phyloP scores from a whole-genome alignment of 2,329 filamentous ascomycete species.

The Exophiala sideris region DNA sequence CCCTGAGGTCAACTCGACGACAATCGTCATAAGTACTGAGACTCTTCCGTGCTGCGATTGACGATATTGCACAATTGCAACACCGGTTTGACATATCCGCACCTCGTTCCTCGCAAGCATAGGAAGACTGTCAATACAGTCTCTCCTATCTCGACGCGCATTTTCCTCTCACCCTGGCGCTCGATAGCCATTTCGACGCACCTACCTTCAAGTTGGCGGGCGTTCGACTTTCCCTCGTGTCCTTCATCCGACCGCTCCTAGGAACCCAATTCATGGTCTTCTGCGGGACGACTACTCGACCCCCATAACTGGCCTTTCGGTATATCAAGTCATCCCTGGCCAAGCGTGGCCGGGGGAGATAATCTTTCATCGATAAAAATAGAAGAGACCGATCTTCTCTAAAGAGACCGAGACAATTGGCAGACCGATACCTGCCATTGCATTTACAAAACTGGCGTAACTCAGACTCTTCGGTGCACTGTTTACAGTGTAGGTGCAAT shows the following conservation, averaged over 20 bases:
- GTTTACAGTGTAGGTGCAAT: constrained; percentile 2
- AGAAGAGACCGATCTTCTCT: background rate
- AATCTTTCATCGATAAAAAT: background rate
- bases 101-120: constrained; percentile 1
- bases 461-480: constrained; percentile 4
- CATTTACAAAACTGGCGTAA: constrained; percentile 15
- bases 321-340: constrained; percentile 9
- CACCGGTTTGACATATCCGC: background rate
- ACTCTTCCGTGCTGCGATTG: background rate
- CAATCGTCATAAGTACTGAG: background rate
- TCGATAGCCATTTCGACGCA: constrained; percentile 34
- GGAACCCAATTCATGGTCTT: constrained; percentile 93
- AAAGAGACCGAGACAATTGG: background rate
- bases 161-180: constrained; percentile 39
- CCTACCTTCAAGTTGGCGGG: constrained; percentile 91
- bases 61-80: background rate
- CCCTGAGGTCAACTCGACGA: no score
- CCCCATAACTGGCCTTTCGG: constrained; percentile 72
- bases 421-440: constrained; percentile 3
- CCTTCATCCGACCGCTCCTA: constrained; percentile 81
- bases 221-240: constrained; percentile 67
- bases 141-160: constrained; percentile 26
- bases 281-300: constrained; percentile 93
- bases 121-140: constrained; percentile 28
- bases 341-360: constrained; percentile 10